These are phyloP conservation scores for Fabrea salina DNA, from an alignment of 169 alveolate genomes.

Conservation along the genomic window DNA sequence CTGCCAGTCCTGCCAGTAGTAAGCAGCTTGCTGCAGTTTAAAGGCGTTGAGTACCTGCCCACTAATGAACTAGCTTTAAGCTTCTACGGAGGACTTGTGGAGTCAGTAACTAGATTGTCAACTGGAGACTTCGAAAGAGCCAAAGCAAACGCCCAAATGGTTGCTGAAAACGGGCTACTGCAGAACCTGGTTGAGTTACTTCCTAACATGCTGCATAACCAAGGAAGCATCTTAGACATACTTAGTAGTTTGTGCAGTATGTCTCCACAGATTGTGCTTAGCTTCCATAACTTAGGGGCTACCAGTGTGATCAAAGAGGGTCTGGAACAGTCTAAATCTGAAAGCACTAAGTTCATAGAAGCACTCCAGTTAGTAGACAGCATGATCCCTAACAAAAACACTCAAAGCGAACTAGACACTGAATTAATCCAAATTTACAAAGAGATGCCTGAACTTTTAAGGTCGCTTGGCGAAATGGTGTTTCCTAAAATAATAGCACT, in stretches of 20 bases:
- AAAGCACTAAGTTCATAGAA: neutral
- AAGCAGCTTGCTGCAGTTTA: neutral
- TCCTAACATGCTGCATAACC: neutral
- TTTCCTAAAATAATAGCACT: constrained; percentile 2
- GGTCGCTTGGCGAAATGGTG: constrained; percentile 10
- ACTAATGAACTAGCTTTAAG: constrained; percentile 3
- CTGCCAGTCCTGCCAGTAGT: constrained; percentile 24
- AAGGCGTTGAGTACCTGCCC: neutral
- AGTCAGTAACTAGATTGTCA: neutral
- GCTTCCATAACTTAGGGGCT: constrained; percentile 7
- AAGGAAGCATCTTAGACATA: neutral
- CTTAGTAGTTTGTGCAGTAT: neutral
- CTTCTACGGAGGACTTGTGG: neutral
- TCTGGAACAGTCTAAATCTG: neutral
- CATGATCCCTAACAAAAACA: neutral
- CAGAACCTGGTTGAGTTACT: neutral
- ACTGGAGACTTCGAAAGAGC: constrained; percentile 13
- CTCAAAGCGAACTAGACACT: neutral
- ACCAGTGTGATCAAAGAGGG: neutral
- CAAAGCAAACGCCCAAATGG: neutral
- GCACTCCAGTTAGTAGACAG: neutral
- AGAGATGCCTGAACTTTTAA: neutral
- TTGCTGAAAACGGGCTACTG: constrained; percentile 11
- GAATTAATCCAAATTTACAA: neutral
- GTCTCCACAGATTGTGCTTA: constrained; percentile 3